These are phyloP conservation scores for Termitomyces bulborhizus DNA, from an alignment of 768 basidiomycete genomes.

Conservation along the genomic window DNA sequence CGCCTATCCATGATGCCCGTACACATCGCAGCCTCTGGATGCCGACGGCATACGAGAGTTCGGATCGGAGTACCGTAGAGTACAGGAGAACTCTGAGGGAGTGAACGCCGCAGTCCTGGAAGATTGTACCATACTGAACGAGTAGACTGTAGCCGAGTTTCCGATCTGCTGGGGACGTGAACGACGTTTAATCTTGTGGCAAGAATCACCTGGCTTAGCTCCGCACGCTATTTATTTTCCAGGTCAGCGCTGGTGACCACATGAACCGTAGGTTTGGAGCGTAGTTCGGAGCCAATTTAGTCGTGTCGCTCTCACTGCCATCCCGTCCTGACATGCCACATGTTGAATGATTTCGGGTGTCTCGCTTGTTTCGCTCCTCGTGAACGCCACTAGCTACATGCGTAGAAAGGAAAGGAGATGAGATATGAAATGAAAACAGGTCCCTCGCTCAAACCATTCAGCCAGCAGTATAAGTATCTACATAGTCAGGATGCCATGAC, in stretches of 20 bases:
- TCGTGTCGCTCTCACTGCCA: neutral
- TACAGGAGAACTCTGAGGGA: too few relatives aligned
- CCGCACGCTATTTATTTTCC: neutral
- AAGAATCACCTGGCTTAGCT: constrained; percentile 22
- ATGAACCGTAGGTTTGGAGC: too few relatives aligned
- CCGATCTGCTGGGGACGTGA: neutral
- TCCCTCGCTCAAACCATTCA: neutral
- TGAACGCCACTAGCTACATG: constrained; percentile 2
- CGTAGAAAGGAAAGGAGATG: neutral
- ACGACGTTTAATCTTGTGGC: neutral
- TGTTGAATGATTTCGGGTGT: neutral
- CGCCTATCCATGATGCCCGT: too few relatives aligned
- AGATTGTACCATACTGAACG: neutral
- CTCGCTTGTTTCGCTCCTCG: neutral
- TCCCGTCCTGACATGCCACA: neutral
- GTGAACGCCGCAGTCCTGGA: neutral
- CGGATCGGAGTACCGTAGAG: neutral
- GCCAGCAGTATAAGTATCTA: neutral
- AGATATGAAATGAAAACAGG: neutral
- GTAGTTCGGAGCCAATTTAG: neutral
- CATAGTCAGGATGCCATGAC: neutral
- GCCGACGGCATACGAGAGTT: neutral
- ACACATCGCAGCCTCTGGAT: neutral
- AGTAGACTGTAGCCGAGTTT: neutral
- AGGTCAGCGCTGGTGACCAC: too few relatives aligned